Conservation (phyloP, 805 yeast genomes). For the Yamadazyma sp. region DNA sequence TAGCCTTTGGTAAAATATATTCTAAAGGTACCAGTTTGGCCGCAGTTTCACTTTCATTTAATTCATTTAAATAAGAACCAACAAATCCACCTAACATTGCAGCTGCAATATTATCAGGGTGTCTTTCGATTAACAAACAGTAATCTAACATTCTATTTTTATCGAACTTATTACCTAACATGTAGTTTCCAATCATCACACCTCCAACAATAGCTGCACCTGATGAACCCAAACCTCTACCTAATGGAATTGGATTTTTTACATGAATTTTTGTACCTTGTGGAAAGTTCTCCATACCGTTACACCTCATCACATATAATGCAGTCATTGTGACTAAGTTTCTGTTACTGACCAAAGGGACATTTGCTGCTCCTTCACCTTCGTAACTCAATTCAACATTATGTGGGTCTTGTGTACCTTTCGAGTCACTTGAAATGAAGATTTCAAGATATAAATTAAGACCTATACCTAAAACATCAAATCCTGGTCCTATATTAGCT, state of each 20-base stretch:
- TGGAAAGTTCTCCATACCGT: constrained; percentile 74
- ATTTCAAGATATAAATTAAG: constrained; percentile 71
- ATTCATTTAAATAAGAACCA: constrained; percentile 86
- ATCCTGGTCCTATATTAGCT: constrained; percentile 98
- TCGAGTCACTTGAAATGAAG: constrained; percentile 60
- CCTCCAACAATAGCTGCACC: constrained; percentile 99
- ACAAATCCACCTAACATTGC: constrained; percentile 99
- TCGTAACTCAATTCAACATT: constrained; percentile 70
- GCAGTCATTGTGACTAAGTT: constrained; percentile 93
- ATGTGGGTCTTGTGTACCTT: constrained; percentile 51
- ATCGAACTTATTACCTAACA: constrained; percentile 68
- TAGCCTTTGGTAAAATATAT: constrained; percentile 73
- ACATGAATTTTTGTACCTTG: constrained; percentile 78
- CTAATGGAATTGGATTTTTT: constrained; percentile 89
- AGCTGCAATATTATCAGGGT: constrained; percentile 97
- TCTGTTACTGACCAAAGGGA: constrained; percentile 73
- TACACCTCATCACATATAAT: constrained; percentile 82
- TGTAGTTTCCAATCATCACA: constrained; percentile 81
- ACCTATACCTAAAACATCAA: constrained; percentile 94
- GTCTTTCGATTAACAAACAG: constrained; percentile 96
- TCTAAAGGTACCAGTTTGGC: constrained; percentile 74
- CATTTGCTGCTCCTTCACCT: constrained; percentile 77
- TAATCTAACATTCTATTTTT: constrained; percentile 88
- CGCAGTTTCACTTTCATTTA: constrained; percentile 66
- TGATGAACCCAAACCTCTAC: constrained; percentile 95